Base-by-base conservation (phyloP, 306 rosid genomes). In the Astragalus membranaceus region DNA sequence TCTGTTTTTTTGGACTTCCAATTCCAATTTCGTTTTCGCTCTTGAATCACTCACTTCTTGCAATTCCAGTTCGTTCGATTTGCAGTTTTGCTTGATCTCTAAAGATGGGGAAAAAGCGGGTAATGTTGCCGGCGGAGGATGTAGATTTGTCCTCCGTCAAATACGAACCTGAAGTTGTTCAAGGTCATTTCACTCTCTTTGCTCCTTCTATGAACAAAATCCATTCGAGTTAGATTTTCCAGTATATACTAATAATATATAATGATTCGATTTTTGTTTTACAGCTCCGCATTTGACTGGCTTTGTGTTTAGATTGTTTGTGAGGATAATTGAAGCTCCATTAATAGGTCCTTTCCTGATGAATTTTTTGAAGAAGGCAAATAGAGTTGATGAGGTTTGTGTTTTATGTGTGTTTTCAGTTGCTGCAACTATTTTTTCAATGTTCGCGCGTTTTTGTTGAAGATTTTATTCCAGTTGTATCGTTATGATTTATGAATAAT, bases 281-380 rank as follows among this genome's bases (percentile, higher is more conserved):
- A 80, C 86, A 93, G 96, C 98, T 73, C 98, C 98, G 1, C 97
- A 87, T 85, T 78, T 93, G 91, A 86, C 88, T 47, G 98, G 98
- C 6, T 85, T 85, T 20, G 10, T 26, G 12, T 76, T 93, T 59
- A 84, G 89, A 82, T 41, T 90, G 0, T 88, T 88, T 69, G 93
- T 88, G 57, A 78, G 85, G 83, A 69, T 90, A 4, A 5, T 84
- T 3, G 97, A 93, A 80, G 16, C 76, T 10, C 96, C 97, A 3
- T 36, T 85, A 9, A 39, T 93, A 47, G 97, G 98, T 37, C 75
- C 97, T 73, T n/a, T 63, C 5, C 42, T 90, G 0, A 13, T 88
- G 0, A 81, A 84, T 75, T 0, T 13, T 6, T 47, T 93, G 82
- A 90, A 83, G 90, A 93, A 84, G 85, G 82, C 84, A 74, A 90